phyloP scores from a whole-genome alignment of 2,329 filamentous ascomycete species.

The Sporothrix phasma region DNA sequence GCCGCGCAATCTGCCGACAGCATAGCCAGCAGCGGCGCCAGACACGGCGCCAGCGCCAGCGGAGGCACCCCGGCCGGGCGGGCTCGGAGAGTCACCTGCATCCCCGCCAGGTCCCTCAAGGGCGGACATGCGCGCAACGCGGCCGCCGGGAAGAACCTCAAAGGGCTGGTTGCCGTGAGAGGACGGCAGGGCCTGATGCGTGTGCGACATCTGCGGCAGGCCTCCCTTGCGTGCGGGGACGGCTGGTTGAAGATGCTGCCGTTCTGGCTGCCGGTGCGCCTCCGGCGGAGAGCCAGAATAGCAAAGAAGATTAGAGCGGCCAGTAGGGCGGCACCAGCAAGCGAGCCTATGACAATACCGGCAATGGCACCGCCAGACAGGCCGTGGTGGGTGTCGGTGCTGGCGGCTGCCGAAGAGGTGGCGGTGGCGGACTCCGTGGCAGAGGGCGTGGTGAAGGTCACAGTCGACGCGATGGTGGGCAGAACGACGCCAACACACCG shows the following conservation, averaged over 20 bases:
- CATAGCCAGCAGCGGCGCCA: slow-evolving; percentile 39
- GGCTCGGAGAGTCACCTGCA: slow-evolving; percentile 50
- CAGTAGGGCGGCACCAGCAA: slow-evolving; percentile 62
- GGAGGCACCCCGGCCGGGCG: slow-evolving; percentile 33
- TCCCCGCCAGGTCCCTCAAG: slow-evolving; percentile 54
- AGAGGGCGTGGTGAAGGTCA: slow-evolving; percentile 46
- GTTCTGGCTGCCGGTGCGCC: slow-evolving; percentile 46
- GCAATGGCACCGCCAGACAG: slow-evolving; percentile 84
- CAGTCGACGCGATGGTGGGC: slow-evolving; percentile 62
- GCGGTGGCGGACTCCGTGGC: slow-evolving; percentile 38
- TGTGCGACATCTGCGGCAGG: slow-evolving; percentile 25
- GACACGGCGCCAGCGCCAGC: slow-evolving; percentile 38
- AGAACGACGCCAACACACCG: slow-evolving; percentile 69
- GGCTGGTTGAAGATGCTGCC: slow-evolving; percentile 85
- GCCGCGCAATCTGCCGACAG: slow-evolving; percentile 34
- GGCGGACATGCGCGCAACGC: slow-evolving; percentile 92
- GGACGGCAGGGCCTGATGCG: slow-evolving; percentile 25
- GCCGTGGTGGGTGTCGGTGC: slow-evolving; percentile 24
- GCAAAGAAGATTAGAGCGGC: slow-evolving; percentile 60
- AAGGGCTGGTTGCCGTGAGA: slow-evolving; percentile 30
- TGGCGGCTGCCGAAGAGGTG: slow-evolving; percentile 22
- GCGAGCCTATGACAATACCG: slow-evolving; percentile 74
- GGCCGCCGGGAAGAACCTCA: slow-evolving; percentile 71
- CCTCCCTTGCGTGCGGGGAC: slow-evolving; percentile 54
- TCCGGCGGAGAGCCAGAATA: slow-evolving; percentile 42